Conservation (phyloP, 1,284 basidiomycete species). For the Amylostereum areolatum region DNA sequence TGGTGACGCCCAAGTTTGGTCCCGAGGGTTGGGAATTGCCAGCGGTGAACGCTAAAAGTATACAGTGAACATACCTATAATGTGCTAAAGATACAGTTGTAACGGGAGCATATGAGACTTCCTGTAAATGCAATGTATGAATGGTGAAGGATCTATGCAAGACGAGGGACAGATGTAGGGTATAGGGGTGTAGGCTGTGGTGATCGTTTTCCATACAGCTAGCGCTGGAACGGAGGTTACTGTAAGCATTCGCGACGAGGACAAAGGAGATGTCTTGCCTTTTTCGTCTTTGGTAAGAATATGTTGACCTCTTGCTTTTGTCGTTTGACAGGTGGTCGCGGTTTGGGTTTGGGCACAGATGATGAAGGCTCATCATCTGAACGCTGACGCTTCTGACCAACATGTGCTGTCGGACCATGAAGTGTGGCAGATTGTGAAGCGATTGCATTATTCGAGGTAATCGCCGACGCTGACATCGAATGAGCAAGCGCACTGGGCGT, state of each 20-base stretch:
- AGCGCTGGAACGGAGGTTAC: conserved; percentile 1
- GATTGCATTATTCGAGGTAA: too few relatives aligned
- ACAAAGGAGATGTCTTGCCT: neutral
- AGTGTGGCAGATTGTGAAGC: too few relatives aligned
- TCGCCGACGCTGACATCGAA: too few relatives aligned
- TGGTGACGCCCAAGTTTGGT: conserved; percentile 81
- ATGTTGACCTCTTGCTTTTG: conserved; percentile 21
- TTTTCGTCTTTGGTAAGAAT: conserved; percentile 26
- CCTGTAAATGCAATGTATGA: too few relatives aligned
- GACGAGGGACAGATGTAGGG: neutral
- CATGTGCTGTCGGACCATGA: conserved; percentile 12
- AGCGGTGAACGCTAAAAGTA: conserved; percentile 49
- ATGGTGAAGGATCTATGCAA: too few relatives aligned
- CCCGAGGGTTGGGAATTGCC: conserved; percentile 83
- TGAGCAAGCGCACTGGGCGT: too few relatives aligned
- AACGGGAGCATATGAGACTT: neutral
- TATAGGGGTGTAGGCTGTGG: neutral
- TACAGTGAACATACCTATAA: conserved; percentile 4
- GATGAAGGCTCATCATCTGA: neutral
- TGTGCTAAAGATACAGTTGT: neutral
- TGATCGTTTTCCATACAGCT: neutral
- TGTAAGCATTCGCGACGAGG: neutral
- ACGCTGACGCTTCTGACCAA: conserved; percentile 10
- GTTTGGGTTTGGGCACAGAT: conserved; percentile 11
- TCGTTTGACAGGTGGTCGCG: conserved; percentile 17